Percentiles rank a stretch among this genome's conserved stretches.
Conservation (phyloP, 164 flowering plant genomes). For the Annona cherimola region DNA sequence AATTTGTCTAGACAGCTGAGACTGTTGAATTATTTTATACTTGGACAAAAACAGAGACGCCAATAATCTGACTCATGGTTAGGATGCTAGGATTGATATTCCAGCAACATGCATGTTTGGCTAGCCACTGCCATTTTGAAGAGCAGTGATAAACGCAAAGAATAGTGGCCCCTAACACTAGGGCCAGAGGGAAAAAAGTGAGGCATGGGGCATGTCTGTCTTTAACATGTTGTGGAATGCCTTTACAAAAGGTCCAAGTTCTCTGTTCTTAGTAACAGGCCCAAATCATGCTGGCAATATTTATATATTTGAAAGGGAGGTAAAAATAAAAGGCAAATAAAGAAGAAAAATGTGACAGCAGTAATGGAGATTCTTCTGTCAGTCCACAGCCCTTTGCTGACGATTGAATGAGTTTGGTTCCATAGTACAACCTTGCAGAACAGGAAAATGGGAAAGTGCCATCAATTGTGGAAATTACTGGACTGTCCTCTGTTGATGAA, state of each 20-base stretch:
- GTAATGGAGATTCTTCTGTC: slow-evolving; percentile 72
- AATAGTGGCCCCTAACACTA: neutral
- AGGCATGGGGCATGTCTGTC: slow-evolving; percentile 56
- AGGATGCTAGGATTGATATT: neutral
- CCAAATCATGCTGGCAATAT: slow-evolving; percentile 33
- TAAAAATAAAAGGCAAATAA: slow-evolving; percentile 7
- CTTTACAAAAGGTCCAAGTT: slow-evolving; percentile 54
- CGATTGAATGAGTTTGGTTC: slow-evolving; percentile 48
- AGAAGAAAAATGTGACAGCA: slow-evolving; percentile 26
- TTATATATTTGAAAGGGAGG: neutral
- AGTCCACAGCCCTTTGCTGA: slow-evolving; percentile 48
- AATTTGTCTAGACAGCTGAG: too few species aligned
- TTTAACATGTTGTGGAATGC: slow-evolving; percentile 34
- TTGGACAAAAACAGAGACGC: neutral
- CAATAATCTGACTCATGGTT: neutral
- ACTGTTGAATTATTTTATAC: too few species aligned
- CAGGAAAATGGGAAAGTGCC: slow-evolving; percentile 17
- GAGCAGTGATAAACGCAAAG: neutral
- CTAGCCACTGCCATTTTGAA: neutral
- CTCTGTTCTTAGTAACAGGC: slow-evolving; percentile 42
- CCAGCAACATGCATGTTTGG: neutral
- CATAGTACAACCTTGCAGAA: slow-evolving; percentile 31
- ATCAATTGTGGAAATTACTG: slow-evolving; percentile 8
- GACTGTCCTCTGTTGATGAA: neutral
- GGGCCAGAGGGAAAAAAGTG: neutral